Evolutionary conservation across 148 eudicot species (phyloP).

Genomic region (Linanthus parryae): DNA sequence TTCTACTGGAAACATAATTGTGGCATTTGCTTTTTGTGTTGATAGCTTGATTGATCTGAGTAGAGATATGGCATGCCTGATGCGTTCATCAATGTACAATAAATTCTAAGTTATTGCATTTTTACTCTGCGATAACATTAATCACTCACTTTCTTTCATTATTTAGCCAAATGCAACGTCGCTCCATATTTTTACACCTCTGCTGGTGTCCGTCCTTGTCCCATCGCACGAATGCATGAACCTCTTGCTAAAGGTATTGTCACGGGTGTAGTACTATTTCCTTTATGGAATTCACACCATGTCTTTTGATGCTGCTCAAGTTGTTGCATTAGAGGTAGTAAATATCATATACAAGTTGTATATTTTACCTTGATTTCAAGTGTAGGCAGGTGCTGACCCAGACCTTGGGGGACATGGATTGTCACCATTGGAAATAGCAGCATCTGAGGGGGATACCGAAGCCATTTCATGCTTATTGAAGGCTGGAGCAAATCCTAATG

Average conservation of each 20-base stretch:
- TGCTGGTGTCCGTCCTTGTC: constrained; percentile 9
- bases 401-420: constrained; percentile 6
- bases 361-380: too few relatives aligned
- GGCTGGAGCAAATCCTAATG: constrained; percentile 26
- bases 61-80: neutral
- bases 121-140: neutral
- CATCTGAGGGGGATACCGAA: constrained; percentile 1
- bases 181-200: constrained; percentile 5
- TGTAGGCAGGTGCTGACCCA: constrained; percentile 26
- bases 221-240: constrained; percentile 12
- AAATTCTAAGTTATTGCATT: neutral
- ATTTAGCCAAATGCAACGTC: constrained; percentile 16
- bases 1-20: neutral
- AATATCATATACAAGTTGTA: neutral
- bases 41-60: too few relatives aligned
- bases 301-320: neutral
- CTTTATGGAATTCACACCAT: too few relatives aligned
- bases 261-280: too few relatives aligned
- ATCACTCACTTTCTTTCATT: neutral
- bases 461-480: constrained; percentile 10
- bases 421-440: constrained; percentile 7
- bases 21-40: neutral
- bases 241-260: constrained; percentile 23
- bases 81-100: neutral
- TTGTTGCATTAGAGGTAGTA: neutral